phyloP scores from a whole-genome alignment of 352 stramenopile species.

The Phytophthora cryptogea region DNA sequence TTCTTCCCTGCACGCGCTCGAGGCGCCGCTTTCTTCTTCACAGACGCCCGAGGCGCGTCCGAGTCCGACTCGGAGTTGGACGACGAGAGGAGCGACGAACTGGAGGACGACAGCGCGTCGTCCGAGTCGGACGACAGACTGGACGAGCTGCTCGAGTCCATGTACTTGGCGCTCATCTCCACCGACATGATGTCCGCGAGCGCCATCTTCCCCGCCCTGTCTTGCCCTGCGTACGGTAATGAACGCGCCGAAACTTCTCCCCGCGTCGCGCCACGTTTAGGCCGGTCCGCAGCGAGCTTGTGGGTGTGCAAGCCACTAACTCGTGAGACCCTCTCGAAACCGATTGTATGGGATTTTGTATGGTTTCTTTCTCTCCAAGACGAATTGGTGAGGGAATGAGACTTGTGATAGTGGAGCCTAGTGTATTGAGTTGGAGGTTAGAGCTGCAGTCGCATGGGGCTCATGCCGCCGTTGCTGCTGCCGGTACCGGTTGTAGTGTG shows the following conservation, averaged over 20 bases:
- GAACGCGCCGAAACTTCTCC: slow-evolving; percentile 17
- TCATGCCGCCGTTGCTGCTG: slow-evolving; percentile 25
- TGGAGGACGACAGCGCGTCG: slow-evolving; percentile 48
- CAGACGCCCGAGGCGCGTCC: slow-evolving; percentile 24
- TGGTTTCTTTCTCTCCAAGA: slow-evolving; percentile 4
- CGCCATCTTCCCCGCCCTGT: slow-evolving; percentile 49
- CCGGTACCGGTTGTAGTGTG: slow-evolving; percentile 22
- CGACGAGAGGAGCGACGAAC: slow-evolving; percentile 47
- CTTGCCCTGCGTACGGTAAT: slow-evolving; percentile 10
- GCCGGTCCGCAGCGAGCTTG: slow-evolving; percentile 29
- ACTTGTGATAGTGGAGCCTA: not conserved
- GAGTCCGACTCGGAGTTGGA: slow-evolving; percentile 43
- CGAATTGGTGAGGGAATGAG: slow-evolving; percentile 7
- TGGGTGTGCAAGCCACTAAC: slow-evolving; percentile 42
- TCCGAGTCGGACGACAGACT: slow-evolving; percentile 78
- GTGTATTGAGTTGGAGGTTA: slow-evolving; percentile 20
- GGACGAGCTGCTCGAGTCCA: slow-evolving; percentile 80
- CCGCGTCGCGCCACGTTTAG: slow-evolving; percentile 33
- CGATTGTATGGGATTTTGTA: slow-evolving; percentile 27
- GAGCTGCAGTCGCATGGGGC: slow-evolving; percentile 23
- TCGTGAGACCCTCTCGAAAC: slow-evolving; percentile 13
- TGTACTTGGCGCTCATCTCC: slow-evolving; percentile 75
- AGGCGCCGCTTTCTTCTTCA: slow-evolving; percentile 29
- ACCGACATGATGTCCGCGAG: slow-evolving; percentile 76
- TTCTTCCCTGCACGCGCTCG: slow-evolving; percentile 6